Conservation (phyloP, 306 rosid species). For the Cicer yamashitae region DNA sequence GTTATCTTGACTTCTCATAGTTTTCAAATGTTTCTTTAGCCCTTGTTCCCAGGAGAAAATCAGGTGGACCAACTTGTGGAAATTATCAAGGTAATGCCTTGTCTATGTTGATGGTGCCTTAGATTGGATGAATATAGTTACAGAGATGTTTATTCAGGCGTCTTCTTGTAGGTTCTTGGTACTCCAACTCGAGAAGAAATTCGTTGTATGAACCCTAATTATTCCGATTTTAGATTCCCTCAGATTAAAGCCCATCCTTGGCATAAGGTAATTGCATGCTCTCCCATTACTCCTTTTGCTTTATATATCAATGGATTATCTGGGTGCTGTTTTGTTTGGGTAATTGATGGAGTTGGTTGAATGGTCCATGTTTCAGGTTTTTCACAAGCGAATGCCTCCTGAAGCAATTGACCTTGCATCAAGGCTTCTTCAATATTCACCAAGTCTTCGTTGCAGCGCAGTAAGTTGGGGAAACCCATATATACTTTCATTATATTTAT, state of each 20-base stretch:
- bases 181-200: slow-evolving; percentile 99
- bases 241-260: slow-evolving; percentile 97
- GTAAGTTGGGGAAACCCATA: slow-evolving; percentile 58
- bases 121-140: slow-evolving; percentile 11
- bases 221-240: slow-evolving; percentile 94
- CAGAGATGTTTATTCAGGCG: slow-evolving; percentile 32
- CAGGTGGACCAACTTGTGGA: slow-evolving; percentile 96
- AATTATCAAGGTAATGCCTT: slow-evolving; percentile 81
- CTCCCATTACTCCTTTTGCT: slow-evolving; percentile 20
- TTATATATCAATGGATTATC: slow-evolving; percentile 9
- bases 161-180: slow-evolving; percentile 82
- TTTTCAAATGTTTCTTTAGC: slow-evolving; percentile 67
- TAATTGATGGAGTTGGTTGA: slow-evolving; percentile 33
- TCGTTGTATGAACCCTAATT: slow-evolving; percentile 94
- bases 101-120: slow-evolving; percentile 40
- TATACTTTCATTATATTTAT: neutral
- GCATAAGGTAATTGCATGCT: slow-evolving; percentile 77
- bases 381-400: slow-evolving; percentile 94
- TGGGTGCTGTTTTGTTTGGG: neutral
- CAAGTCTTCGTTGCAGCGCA: slow-evolving; percentile 89
- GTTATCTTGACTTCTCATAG: slow-evolving; percentile 38
- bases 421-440: slow-evolving; percentile 97
- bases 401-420: slow-evolving; percentile 98
- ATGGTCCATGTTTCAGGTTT: slow-evolving; percentile 66
- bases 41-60: slow-evolving; percentile 94